phyloP scores from a whole-genome alignment of 2,329 filamentous ascomycete species.

The Bretziella fagacearum region DNA sequence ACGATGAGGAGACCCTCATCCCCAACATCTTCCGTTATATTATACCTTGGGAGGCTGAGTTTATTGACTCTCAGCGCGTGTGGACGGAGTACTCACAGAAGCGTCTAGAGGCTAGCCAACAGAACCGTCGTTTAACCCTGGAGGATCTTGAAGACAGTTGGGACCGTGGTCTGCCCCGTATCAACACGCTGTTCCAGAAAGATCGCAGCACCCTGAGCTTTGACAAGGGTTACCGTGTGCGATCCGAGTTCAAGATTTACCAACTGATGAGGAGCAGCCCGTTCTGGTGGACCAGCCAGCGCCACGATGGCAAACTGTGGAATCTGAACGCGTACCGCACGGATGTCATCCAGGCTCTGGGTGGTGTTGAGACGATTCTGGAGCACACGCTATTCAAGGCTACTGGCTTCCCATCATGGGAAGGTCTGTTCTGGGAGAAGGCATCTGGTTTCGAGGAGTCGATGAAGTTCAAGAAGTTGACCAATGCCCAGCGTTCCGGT shows the following conservation, averaged over 20 bases:
- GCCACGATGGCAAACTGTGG: constrained; percentile 95
- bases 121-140: constrained; percentile 83
- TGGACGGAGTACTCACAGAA: constrained; percentile 99
- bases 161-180: constrained; percentile 92
- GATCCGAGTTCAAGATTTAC: constrained; percentile 95
- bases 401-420: constrained; percentile 92
- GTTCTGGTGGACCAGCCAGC: constrained; percentile 97
- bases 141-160: constrained; percentile 97
- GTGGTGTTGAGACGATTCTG: constrained; percentile 93
- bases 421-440: constrained; percentile 83
- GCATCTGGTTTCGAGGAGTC: constrained; percentile 39
- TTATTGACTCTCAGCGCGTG: constrained; percentile 95
- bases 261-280: constrained; percentile 98
- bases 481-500: constrained; percentile 91
- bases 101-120: constrained; percentile 87
- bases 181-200: constrained; percentile 98
- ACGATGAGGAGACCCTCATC: constrained; percentile 93
- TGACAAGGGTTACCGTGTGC: constrained; percentile 91
- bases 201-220: constrained; percentile 93
- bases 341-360: constrained; percentile 88
- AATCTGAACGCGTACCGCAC: constrained; percentile 91
- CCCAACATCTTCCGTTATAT: constrained; percentile 99
- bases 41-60: constrained; percentile 97
- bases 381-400: constrained; percentile 96
- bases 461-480: constrained; percentile 99